Evolutionary conservation across 2,329 filamentous ascomycete species (phyloP).

Genomic region (Catunica adiposa): DNA sequence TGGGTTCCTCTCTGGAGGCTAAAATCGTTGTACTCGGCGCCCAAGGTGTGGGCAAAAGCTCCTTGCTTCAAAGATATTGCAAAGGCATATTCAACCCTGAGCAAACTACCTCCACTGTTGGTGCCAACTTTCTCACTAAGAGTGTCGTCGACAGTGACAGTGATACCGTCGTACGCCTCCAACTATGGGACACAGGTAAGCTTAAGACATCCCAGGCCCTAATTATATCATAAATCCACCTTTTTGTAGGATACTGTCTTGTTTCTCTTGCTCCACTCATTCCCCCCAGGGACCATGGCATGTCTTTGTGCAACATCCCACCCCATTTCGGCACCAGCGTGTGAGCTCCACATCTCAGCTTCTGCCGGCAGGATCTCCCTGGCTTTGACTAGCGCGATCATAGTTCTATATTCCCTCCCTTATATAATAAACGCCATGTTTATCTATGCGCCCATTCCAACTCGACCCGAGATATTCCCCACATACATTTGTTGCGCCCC

Average conservation of each 20-base stretch:
- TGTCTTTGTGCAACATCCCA: not conserved
- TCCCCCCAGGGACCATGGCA: not conserved
- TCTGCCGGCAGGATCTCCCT: not conserved
- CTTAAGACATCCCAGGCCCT: not conserved
- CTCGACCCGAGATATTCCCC: too few relatives aligned
- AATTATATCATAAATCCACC: conserved; percentile 9
- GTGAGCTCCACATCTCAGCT: not conserved
- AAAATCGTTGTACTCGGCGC: conserved; percentile 69
- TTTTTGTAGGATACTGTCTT: not conserved
- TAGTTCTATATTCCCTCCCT: not conserved
- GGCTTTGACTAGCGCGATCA: not conserved
- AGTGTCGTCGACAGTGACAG: conserved; percentile 68
- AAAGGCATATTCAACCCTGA: conserved; percentile 52
- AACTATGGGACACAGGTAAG: conserved; percentile 83
- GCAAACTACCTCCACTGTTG: conserved; percentile 54
- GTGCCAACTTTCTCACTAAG: conserved; percentile 66
- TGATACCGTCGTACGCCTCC: conserved; percentile 72
- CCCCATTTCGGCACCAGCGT: not conserved
- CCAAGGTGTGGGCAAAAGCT: conserved; percentile 67
- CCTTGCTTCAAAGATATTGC: conserved; percentile 59
- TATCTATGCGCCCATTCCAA: too few relatives aligned
- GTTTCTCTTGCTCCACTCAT: conserved; percentile 4
- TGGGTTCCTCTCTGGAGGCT: conserved; percentile 51
- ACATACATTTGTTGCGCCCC: not conserved
- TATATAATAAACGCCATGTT: not conserved